Evolutionary conservation across 345 rosid species (phyloP), one percentile per base, ranked within the genome.

Genomic region (Angophora floribunda): DNA sequence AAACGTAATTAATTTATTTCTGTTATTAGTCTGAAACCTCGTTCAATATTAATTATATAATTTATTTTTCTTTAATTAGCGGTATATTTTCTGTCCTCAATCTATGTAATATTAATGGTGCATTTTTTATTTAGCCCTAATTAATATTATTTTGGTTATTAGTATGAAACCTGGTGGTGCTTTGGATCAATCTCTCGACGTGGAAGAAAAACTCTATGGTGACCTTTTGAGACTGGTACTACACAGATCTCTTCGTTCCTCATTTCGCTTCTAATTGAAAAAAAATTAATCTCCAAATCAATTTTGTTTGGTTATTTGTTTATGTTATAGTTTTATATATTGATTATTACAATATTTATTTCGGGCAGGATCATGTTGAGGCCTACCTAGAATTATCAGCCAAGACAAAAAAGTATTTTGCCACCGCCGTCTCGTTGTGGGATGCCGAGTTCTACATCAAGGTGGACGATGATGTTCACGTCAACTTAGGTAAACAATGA

Each of bases 391-490:
- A 93, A 90, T 91, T 98, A 88, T 96, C 99, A 0, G 97, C 96
- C 88, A 98, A 97, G 96, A 95, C 99, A 14, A 97, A 97, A 89
- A 91, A 91, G 8, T 98, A 92, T 89, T 97, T 98, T 88, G 88
- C 94, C n/a, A 93, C 98, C 6, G 99, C 96, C 79, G 93, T 96
- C 91, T 92, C 95, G 55, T 88, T 94, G 90, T 96, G 99, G 99
- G 97, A 97, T 87, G 96, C 99, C 0, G 96, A 97, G 53, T 98
- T 97, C 91, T 97, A 95, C 89, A 89, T 97, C 92, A 95, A 98
- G 94, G 99, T 97, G n/a, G 99, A 98, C 41, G 99, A 98, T 78
- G 99, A 98, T 86, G 92, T 98, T 90, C 99, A 96, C 91, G 99
- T 97, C 65, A 98, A 97, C 90, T 90, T 96, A 88, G 99, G 99